Conservation (phyloP, 83 land plant species). For the Larix sibirica region DNA sequence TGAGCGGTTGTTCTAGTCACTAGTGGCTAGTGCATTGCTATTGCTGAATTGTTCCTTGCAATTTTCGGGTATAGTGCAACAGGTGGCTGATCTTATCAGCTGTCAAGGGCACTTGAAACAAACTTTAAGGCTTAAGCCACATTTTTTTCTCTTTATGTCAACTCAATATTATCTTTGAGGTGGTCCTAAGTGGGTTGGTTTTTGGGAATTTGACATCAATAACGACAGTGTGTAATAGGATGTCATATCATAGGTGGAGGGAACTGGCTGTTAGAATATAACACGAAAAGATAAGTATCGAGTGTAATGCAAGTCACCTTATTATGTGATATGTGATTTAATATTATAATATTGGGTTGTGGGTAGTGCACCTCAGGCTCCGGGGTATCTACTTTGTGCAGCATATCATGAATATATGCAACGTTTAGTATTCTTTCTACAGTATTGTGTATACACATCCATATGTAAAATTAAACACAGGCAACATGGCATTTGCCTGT, state of each 20-base stretch:
- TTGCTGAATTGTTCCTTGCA: background rate
- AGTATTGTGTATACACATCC: background rate
- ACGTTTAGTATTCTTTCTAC: too few relatives aligned
- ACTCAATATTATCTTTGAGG: background rate
- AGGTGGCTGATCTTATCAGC: background rate
- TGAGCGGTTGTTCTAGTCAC: too few relatives aligned
- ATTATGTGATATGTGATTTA: too few relatives aligned
- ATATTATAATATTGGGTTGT: too few relatives aligned
- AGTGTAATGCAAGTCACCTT: too few relatives aligned
- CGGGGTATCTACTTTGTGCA: too few relatives aligned
- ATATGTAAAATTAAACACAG: background rate
- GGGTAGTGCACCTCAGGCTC: too few relatives aligned
- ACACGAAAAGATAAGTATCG: too few relatives aligned
- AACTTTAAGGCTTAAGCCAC: too few relatives aligned
- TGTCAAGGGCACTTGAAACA: background rate
- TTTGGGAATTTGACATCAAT: too few relatives aligned
- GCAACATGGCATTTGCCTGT: background rate
- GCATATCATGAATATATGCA: too few relatives aligned
- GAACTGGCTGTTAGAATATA: background rate
- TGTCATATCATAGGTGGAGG: too few relatives aligned
- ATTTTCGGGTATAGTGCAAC: background rate
- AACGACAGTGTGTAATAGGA: background rate
- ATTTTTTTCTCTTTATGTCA: background rate
- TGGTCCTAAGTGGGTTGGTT: background rate
- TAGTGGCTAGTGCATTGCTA: background rate